Evolutionary conservation across 2,329 filamentous ascomycete genomes (phyloP).

Genomic region (Ceratocystis huliohia): DNA sequence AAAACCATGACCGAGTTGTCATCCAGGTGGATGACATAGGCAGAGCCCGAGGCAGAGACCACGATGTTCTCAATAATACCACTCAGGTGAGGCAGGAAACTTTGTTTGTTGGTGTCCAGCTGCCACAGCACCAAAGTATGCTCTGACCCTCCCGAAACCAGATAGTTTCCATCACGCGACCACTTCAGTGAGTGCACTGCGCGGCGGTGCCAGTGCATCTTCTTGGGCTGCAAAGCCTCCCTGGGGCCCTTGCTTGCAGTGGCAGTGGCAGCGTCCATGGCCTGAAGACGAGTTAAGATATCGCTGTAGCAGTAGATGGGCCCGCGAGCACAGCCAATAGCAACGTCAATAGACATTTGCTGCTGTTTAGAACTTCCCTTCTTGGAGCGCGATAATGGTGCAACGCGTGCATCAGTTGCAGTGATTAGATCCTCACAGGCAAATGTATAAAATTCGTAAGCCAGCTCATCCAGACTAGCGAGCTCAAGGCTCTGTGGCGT

Average conservation of each 20-base stretch:
- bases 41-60: slow-evolving; percentile 64
- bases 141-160: slow-evolving; percentile 86
- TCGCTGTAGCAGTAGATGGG: slow-evolving; percentile 73
- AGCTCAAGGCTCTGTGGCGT: slow-evolving; percentile 23
- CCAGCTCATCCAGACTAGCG: slow-evolving; percentile 24
- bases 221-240: slow-evolving; percentile 45
- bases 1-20: slow-evolving; percentile 88
- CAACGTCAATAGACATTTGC: slow-evolving; percentile 49
- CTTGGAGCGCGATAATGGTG: slow-evolving; percentile 24
- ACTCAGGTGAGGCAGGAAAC: slow-evolving; percentile 81
- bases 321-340: slow-evolving; percentile 64
- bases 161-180: slow-evolving; percentile 90
- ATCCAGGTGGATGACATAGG: slow-evolving; percentile 72
- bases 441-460: slow-evolving; percentile 38
- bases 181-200: slow-evolving; percentile 77
- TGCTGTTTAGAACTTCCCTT: slow-evolving; percentile 17
- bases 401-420: slow-evolving; percentile 49
- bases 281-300: slow-evolving; percentile 46
- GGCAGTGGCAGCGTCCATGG: slow-evolving; percentile 27
- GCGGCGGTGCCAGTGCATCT: slow-evolving; percentile 82
- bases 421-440: slow-evolving; percentile 51
- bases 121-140: slow-evolving; percentile 89
- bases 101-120: slow-evolving; percentile 68
- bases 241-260: slow-evolving; percentile 28
- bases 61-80: slow-evolving; percentile 74